Base-by-base conservation (phyloP, 495 filamentous ascomycete species). In the Annulohypoxylon maeteangense region DNA sequence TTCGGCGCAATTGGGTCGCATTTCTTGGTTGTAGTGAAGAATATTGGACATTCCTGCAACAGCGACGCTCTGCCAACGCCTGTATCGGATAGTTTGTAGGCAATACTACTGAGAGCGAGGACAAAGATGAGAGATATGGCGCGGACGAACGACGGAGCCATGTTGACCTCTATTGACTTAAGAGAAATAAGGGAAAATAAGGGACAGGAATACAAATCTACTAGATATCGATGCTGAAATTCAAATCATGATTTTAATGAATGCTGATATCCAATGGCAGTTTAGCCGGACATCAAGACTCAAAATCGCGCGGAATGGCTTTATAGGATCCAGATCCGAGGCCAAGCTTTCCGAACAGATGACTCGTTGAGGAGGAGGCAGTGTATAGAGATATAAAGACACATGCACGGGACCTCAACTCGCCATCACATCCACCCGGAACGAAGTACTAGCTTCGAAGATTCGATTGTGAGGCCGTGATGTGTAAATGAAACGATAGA, bases 1-100 rank as follows among this genome's bases (percentile, higher is more conserved):
- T 56, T 61, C 0, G 75, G 73, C 7, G 65, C 65, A 6, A 75
- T 72, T 45, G 75, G 73, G 40, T 77, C 70, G 45, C 75, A 77
- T 65, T 20, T 23, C 16, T 66, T 62, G 7, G 48, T 32, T 29
- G 47, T 14, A 20, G 65, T 45, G 34, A 68, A 77, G 70, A 75
- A 75, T 38, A 77, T 42, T 10, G 73, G 65, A 58, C 75, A 77
- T 55, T 62, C 63, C 16, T 68, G 47, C 36, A 62, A 20, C 44
- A 53, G 48, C n/a, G 61, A 58, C 23, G 65, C 32, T 45, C 45
- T 38, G 10, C 44, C 55, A 23, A 31, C 27, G 40, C 40, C 32
- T 11, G 20, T 44, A 22, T 44, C 45, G 23, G 65, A 54, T 54
- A 65, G 25, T 25, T 56, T 40, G 16, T 59, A 14, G 16, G 65